Base-by-base conservation (phyloP, 768 basidiomycete genomes). In the Leccinum olivaceopallidum region DNA sequence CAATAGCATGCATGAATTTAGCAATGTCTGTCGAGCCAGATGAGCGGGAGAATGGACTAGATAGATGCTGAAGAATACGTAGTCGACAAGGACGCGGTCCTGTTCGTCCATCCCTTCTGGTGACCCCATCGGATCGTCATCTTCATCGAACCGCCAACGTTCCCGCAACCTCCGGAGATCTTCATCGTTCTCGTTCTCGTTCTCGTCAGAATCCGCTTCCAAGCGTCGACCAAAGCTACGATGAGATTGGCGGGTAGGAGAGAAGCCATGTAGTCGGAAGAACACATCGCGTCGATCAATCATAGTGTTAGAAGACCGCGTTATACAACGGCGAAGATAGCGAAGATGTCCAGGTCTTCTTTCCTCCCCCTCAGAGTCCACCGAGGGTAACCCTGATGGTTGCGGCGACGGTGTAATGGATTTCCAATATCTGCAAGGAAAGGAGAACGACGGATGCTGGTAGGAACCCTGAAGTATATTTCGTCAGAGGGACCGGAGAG, bases 241-340 rank as follows among this genome's bases (percentile, higher is more conserved):
- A 16, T 61, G 63, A 2, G 59, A 36, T n/a, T 57, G 65, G 16
- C 56, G n/a, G 0, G 61, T 44, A 0, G 66, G 63, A 54, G 56
- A 58, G 30, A 74, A 65, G 20, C 69, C 74, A 20, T 66, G 66
- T 34, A 60, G 62, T 55, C 67, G 65, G 39, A 65, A 64, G 58
- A 70, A 66, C 14, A 74, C 65, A 59, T 77, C 73, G 14, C 88
- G 84, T 53, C 96, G 83, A 75, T 97, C 95, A 18, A 96, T 66
- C 63, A 86, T 77, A 14, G 87, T 71, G 30, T 92, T 84, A 4
- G 95, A 95, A 36, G 90, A 92, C 57, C 96, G 90, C 1, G 94
- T 94, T 59, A 82, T 73, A 9, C 96, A 88, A 53, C 89, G 67
- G 61, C 95, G 90, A 59, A 94, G 69, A 47, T 67, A 70, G 14